Conservation (phyloP, 129 eudicot genomes). For the Chrysanthemum makinoi region DNA sequence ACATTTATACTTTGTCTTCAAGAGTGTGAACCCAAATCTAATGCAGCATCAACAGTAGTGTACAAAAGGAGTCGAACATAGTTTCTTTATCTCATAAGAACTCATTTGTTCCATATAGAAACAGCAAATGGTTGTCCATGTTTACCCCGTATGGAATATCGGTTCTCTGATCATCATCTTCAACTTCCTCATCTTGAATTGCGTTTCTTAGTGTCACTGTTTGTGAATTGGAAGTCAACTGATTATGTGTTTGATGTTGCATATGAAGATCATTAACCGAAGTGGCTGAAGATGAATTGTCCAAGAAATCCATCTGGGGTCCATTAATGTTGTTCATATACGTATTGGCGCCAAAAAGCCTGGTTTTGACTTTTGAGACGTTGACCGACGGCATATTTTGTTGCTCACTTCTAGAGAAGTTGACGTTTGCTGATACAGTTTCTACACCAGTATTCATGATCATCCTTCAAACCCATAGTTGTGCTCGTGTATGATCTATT, state of each 20-base stretch:
- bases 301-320: slow-evolving; percentile 71
- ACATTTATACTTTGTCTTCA: no score
- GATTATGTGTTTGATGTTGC: slow-evolving; percentile 47
- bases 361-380: slow-evolving; percentile 60
- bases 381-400: slow-evolving; percentile 46
- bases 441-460: slow-evolving; percentile 48
- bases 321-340: slow-evolving; percentile 47
- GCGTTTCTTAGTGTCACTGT: slow-evolving; percentile 11
- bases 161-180: slow-evolving; percentile 16
- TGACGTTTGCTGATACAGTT: slow-evolving; percentile 42
- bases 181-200: slow-evolving; percentile 56
- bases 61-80: no score
- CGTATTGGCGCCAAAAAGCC: slow-evolving; percentile 54
- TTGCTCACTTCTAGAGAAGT: slow-evolving; percentile 35
- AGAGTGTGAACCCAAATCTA: no score
- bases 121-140: slow-evolving; percentile 53
- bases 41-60: no score
- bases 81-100: no score
- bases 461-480: no score
- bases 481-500: slow-evolving; percentile 8
- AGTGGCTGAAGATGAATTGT: slow-evolving; percentile 86
- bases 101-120: no score
- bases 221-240: slow-evolving; percentile 62
- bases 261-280: slow-evolving; percentile 73
- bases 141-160: slow-evolving; percentile 36